Evolutionary conservation across 768 basidiomycete genomes (phyloP), one percentile per base, ranked within the genome.

Genomic region (button mushroom (Agaricus bisporus)): DNA sequence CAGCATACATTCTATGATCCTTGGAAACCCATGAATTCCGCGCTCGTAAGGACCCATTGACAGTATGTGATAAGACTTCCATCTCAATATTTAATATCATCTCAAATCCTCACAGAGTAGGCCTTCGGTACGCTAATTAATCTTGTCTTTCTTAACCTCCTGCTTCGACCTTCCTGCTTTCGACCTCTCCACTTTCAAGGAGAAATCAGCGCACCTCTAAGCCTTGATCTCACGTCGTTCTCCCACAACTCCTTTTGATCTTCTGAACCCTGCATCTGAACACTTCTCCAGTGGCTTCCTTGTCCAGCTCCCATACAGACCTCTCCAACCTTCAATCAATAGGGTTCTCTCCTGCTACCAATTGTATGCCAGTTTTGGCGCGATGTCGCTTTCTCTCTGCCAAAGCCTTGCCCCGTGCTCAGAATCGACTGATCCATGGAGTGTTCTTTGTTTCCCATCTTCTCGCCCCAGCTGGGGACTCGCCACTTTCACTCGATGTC

Each of bases 321-420:
- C 46, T n/a, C 18, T 20, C 10, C 53, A 18, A 11, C 53, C 38
- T 18, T 26, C 7, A 15, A 14, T 14, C 7, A 11, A 43, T 14
- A 43, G 14, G 39, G 53, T 10, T 46, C 53, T 12, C 20, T 54
- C 8, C 37, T 54, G 5, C 14, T 50, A 15, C 49, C 55, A 25
- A 48, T 41, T 14, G 43, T 56, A 10, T 56, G 55, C n/a, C 55
- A 46, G 26, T 32, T 38, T 15, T 56, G 55, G 55, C 22, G 55
- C n/a, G 38, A 49, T 15, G 48, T 45, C 4, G 55, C 55, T 3
- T 49, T 51, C n/a, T 56, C 48, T 14, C 39, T 36, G 8, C 55
- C 55, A 17, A 39, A 11, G 11, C 37, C 45, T 15, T 56, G 48
- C 48, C 49, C 46, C 8, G 17, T 39, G 9, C 15, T 54, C 4